These are phyloP conservation scores for Tephrocybe sp. DNA, from an alignment of 768 basidiomycete species.

Conservation along the genomic window DNA sequence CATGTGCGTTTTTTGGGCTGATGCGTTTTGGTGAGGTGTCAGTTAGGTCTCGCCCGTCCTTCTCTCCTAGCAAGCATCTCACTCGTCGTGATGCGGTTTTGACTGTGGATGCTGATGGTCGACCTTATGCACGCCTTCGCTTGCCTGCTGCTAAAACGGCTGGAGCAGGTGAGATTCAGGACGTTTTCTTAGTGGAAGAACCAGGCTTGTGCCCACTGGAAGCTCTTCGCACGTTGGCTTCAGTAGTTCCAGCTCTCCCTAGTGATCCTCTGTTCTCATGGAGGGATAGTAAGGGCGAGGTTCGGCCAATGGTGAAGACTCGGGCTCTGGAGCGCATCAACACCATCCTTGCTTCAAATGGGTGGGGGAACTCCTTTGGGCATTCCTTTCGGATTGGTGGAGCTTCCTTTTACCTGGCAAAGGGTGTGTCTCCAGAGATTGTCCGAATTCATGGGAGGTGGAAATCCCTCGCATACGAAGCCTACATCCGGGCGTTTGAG, in stretches of 20 bases:
- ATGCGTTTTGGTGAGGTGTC: slow-evolving; percentile 37
- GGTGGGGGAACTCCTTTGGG: slow-evolving; percentile 33
- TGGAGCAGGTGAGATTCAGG: neutral
- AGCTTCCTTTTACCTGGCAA: slow-evolving; percentile 30
- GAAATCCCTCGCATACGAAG: slow-evolving; percentile 37
- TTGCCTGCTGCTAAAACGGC: slow-evolving; percentile 38
- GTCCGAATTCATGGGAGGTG: slow-evolving; percentile 33
- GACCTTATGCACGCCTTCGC: slow-evolving; percentile 25
- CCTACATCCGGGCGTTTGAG: slow-evolving; percentile 36
- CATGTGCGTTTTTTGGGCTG: slow-evolving; percentile 38
- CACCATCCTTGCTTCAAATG: slow-evolving; percentile 18
- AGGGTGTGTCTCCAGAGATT: slow-evolving; percentile 32
- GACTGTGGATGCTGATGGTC: slow-evolving; percentile 22
- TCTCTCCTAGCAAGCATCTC: slow-evolving; percentile 22
- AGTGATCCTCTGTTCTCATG: slow-evolving; percentile 33
- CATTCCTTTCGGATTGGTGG: slow-evolving; percentile 45
- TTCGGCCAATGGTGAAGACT: slow-evolving; percentile 27
- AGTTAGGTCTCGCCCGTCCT: slow-evolving; percentile 19
- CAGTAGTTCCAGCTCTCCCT: slow-evolving; percentile 22
- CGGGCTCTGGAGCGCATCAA: slow-evolving; percentile 29
- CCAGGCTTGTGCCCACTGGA: neutral
- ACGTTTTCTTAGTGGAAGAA: neutral
- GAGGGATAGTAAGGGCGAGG: slow-evolving; percentile 23
- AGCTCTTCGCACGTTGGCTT: slow-evolving; percentile 28
- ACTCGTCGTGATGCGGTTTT: slow-evolving; percentile 20